Percentiles rank a stretch among this genome's conserved stretches.
Evolutionary conservation across 192 early-diverging fungal genomes (phyloP).

Genomic region (Cetraspora pellucida): DNA sequence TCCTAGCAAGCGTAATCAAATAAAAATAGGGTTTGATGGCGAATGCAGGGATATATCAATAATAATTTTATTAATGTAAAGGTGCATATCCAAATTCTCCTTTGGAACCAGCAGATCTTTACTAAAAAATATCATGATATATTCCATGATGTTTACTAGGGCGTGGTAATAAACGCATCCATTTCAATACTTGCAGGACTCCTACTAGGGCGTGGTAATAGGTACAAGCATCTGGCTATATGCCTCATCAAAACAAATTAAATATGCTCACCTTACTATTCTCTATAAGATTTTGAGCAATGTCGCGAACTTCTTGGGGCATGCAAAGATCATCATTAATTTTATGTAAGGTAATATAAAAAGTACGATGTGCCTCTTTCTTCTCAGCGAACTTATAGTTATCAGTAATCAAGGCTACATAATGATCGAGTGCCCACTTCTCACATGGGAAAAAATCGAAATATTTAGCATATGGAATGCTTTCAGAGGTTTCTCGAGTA

Average conservation of each 20-base stretch:
- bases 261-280: constrained; percentile 27
- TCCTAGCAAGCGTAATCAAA: constrained; percentile 18
- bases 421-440: background rate
- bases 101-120: constrained; percentile 12
- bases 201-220: constrained; percentile 3
- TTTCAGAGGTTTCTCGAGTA: background rate
- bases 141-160: constrained; percentile 28
- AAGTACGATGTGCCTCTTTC: background rate
- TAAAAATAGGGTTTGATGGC: constrained; percentile 24
- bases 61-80: background rate
- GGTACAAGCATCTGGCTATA: constrained; percentile 26
- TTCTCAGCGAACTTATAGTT: constrained; percentile 6
- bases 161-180: constrained; percentile 28
- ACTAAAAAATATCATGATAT: constrained; percentile 19
- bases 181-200: constrained; percentile 26
- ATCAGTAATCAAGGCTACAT: background rate
- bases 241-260: constrained; percentile 13
- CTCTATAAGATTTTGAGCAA: constrained; percentile 21
- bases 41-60: constrained; percentile 26
- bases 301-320: background rate
- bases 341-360: background rate
- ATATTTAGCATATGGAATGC: background rate
- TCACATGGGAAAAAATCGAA: background rate
- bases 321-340: background rate
- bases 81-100: background rate